phyloP scores from a whole-genome alignment of 2,329 filamentous ascomycete genomes.

The Aspergillus aculeatus region DNA sequence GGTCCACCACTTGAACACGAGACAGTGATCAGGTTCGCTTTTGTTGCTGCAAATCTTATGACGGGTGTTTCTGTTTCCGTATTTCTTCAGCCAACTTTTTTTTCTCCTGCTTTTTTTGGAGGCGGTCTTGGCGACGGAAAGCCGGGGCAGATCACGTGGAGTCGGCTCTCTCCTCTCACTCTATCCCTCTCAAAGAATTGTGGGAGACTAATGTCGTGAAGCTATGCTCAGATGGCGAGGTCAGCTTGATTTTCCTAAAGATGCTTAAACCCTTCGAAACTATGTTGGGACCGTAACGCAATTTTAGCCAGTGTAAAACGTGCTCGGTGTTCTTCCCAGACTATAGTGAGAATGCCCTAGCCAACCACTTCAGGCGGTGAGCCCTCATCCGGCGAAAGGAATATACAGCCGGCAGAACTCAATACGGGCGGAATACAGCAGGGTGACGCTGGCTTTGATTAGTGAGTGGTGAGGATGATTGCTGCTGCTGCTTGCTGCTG shows the following conservation, averaged over 20 bases:
- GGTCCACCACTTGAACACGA: background rate
- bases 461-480: conserved; percentile 1
- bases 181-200: background rate
- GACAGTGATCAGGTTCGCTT: background rate
- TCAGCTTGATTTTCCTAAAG: too few relatives aligned
- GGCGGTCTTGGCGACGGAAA: conserved; percentile 14
- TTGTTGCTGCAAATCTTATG: background rate
- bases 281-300: background rate
- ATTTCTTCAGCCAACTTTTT: background rate
- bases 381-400: background rate
- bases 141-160: conserved; percentile 14
- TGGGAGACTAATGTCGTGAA: background rate
- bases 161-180: background rate
- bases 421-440: conserved; percentile 6
- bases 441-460: background rate
- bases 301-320: background rate
- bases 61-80: background rate
- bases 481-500: conserved; percentile 2
- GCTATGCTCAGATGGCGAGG: background rate
- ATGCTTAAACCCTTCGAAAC: background rate
- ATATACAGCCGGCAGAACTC: conserved; percentile 6
- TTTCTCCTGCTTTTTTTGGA: conserved; percentile 1
- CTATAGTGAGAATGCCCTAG: background rate
- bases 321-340: background rate
- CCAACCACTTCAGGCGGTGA: conserved; percentile 1